Percentiles rank a stretch among this genome's conserved stretches.
Conservation (phyloP, 2,329 filamentous ascomycete species). For the Mariannaea elegans region DNA sequence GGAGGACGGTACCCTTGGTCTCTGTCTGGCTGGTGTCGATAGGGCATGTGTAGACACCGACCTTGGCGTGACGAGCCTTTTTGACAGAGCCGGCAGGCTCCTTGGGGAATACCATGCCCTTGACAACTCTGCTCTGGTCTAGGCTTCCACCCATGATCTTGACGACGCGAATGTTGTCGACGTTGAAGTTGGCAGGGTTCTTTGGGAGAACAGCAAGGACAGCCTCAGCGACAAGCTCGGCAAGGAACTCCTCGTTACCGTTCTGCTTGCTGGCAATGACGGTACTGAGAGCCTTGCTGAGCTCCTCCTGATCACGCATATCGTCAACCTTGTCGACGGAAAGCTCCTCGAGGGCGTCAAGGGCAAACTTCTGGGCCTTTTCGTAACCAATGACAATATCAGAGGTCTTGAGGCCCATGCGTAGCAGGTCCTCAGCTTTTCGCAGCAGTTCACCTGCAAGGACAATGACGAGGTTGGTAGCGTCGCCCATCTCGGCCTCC, state of each 20-base stretch:
- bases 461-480: slow-evolving; percentile 96
- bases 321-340: slow-evolving; percentile 91
- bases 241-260: slow-evolving; percentile 89
- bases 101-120: slow-evolving; percentile 97
- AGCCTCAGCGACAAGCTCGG: slow-evolving; percentile 85
- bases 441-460: slow-evolving; percentile 93
- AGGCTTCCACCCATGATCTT: slow-evolving; percentile 99
- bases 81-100: slow-evolving; percentile 93
- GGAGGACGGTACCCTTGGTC: slow-evolving; percentile 96
- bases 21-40: slow-evolving; percentile 97
- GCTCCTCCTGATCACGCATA: slow-evolving; percentile 79
- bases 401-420: slow-evolving; percentile 98
- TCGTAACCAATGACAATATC: slow-evolving; percentile 97
- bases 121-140: slow-evolving; percentile 92
- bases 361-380: slow-evolving; percentile 87
- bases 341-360: slow-evolving; percentile 86
- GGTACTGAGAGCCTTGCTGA: slow-evolving; percentile 94
- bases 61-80: slow-evolving; percentile 92
- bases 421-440: slow-evolving; percentile 95
- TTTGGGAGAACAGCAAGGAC: slow-evolving; percentile 91
- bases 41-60: slow-evolving; percentile 94
- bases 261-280: slow-evolving; percentile 97
- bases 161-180: slow-evolving; percentile 98
- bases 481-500: slow-evolving; percentile 98
- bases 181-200: slow-evolving; percentile 95